phyloP scores from a whole-genome alignment of 805 yeast genomes.

The Candida manassasensis region DNA sequence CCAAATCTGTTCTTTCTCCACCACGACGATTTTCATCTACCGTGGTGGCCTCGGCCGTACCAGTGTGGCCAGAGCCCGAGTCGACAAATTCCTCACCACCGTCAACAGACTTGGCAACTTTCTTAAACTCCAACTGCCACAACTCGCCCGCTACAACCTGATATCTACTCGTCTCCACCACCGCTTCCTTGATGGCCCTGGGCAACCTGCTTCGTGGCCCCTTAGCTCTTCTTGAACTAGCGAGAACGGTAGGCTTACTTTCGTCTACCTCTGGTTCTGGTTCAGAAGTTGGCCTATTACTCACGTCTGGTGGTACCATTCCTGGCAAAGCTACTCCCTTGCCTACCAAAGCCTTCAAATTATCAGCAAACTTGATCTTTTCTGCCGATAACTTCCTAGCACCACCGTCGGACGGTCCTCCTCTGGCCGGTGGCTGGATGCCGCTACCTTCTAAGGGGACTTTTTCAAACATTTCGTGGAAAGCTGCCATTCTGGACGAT shows the following conservation, averaged over 20 bases:
- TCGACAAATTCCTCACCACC: constrained; percentile 7
- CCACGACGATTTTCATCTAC: not conserved
- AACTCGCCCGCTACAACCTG: constrained; percentile 26
- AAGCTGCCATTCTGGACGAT: constrained; percentile 74
- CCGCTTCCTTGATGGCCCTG: constrained; percentile 42
- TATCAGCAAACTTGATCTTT: constrained; percentile 49
- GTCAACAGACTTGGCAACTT: constrained; percentile 1
- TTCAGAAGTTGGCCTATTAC: constrained; percentile 8
- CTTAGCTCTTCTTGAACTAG: constrained; percentile 49
- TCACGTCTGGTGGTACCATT: constrained; percentile 42
- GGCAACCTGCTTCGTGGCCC: constrained; percentile 79
- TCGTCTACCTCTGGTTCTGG: constrained; percentile 11
- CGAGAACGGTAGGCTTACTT: constrained; percentile 5
- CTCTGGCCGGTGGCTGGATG: constrained; percentile 6
- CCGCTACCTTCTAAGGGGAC: constrained; percentile 14
- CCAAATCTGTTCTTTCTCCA: constrained; percentile 2
- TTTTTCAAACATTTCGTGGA: constrained; percentile 45
- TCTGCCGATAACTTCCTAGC: constrained; percentile 28
- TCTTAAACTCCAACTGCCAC: constrained; percentile 26
- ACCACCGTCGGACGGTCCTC: constrained; percentile 5
- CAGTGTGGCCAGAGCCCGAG: not conserved
- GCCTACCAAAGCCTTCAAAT: constrained; percentile 55
- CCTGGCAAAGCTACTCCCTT: constrained; percentile 50
- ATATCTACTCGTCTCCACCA: constrained; percentile 30
- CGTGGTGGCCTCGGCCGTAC: constrained; percentile 6